Evolutionary conservation across 2,329 filamentous ascomycete genomes (phyloP), one percentile per base, ranked within the genome.

Genomic region (Xylaria polymorpha): DNA sequence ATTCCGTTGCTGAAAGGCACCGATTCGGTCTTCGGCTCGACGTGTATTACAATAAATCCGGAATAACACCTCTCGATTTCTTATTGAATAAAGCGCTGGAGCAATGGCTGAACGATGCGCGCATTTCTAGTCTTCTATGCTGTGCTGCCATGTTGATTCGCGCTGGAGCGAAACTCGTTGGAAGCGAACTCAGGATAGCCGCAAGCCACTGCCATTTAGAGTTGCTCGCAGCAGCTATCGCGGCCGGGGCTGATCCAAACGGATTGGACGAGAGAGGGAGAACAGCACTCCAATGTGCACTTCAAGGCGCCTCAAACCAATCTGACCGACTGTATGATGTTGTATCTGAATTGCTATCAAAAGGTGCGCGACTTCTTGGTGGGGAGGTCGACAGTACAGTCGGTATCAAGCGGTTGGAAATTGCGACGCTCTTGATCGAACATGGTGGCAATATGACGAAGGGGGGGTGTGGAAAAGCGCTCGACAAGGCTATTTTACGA

Each of bases 401-500:
- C 55, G 14, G 9, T 43, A 12, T 58, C 39, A 37, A 55, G 51
- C 29, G 20, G 51, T 55, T 7, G 8, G 32, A 55, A 3, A 29
- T 37, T 55, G 51, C 32, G 51, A 37, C 3, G 12, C 51, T 55
- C 51, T 55, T 55, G 51, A 35, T n/a, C 2, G 29, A 55, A 35
- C 32, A 55, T 58, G 37, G 55, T 9, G 55, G 55, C n/a, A 58
- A 58, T 35, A 35, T 35, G 32, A 35, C 8, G 32, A 8, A 8
- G n/a, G 29, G 8, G 37, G n/a, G 1, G 20, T 9, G 1, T 58
- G 10, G 20, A 58, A 29, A 44, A 4, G 37, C 29, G 37, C 55
- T 58, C 55, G 37, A 58, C 37, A 6, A 29, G 37, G 55, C 55
- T 44, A 58, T 58, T 58, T 44, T 58, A 58, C n/a, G 14, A 58